Evolutionary conservation across 768 basidiomycete genomes (phyloP).

Genomic region (Tephrocybe sp.): DNA sequence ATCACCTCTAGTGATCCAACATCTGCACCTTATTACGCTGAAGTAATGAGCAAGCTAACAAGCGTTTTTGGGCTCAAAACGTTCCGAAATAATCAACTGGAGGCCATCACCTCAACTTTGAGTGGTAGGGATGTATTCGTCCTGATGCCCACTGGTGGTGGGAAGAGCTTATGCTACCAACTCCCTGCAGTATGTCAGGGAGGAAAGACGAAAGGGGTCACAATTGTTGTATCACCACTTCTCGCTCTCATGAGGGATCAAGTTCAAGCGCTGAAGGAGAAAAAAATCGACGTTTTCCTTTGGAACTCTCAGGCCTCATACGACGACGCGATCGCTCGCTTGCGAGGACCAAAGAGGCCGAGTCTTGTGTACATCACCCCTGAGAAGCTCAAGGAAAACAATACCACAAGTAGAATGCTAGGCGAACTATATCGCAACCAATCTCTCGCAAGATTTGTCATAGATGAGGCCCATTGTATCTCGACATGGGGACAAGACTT

Average conservation of each 20-base stretch:
- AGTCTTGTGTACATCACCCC: conserved; percentile 87
- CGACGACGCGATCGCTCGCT: conserved; percentile 40
- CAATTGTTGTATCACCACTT: conserved; percentile 88
- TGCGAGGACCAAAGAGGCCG: conserved; percentile 49
- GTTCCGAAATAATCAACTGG: conserved; percentile 84
- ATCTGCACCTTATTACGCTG: conserved; percentile 35
- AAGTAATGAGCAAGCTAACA: conserved; percentile 54
- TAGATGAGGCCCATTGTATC: conserved; percentile 97
- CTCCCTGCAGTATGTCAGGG: conserved; percentile 81
- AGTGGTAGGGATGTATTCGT: conserved; percentile 87
- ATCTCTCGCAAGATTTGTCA: conserved; percentile 81
- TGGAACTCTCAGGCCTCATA: conserved; percentile 57
- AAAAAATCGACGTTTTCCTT: conserved; percentile 65
- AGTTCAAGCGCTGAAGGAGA: conserved; percentile 60
- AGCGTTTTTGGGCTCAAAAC: conserved; percentile 57
- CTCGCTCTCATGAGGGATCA: conserved; percentile 90
- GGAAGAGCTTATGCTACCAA: conserved; percentile 86
- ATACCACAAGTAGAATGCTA: conserved; percentile 53
- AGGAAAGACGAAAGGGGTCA: conserved; percentile 76
- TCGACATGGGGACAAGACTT: conserved; percentile 94
- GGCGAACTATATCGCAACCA: conserved; percentile 50
- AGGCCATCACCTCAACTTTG: conserved; percentile 80
- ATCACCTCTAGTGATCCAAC: conserved; percentile 14
- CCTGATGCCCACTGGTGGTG: conserved; percentile 94
- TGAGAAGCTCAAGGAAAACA: conserved; percentile 75